Evolutionary conservation across 805 yeast genomes (phyloP), one percentile per base, ranked within the genome.

Genomic region (Starmera amethionina): DNA sequence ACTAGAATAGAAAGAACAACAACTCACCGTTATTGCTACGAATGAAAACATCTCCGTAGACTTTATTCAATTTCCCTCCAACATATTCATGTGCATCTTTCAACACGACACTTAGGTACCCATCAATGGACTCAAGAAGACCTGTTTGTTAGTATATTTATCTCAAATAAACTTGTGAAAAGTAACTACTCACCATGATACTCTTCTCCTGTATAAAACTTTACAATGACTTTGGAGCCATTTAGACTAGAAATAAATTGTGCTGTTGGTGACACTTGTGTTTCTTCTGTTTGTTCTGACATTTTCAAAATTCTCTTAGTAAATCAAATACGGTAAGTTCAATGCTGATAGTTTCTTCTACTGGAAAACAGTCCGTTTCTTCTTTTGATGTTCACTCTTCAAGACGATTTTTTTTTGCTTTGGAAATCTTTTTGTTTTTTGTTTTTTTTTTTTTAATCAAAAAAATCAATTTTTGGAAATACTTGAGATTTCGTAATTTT

Each of bases 91-190:
- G 69, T 4, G 95, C 77, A 45, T 79, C 72, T 41, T 83, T 87
- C 47, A 93, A 70, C 2, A 90, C 95, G 37, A 93, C 82, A 63
- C 93, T 93, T 96, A 93, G 88, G 66, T 80, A 93, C 8, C 97
- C 97, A 58, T 93, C 98, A 42, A 93, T 89, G 33, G 96, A 85
- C 51, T 85, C 90, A 46, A 85, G 70, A 38, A 63, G 67, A 7
- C 82, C 65, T 61, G 37, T 12, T 29, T 29, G n/a, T 29, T 29
- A 29, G 8, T 7, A 31, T 16, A 3, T n/a, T 15, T 10, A 5
- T n/a, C 4, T 10, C 18, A 16, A 3, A 25, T 25, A 7, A 6
- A 22, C 6, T 22, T 22, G 27, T 6, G 5, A 22, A 22, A 22
- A 5, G 7, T 22, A 22, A 40, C 12, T 50, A 54, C 48, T 52